phyloP scores from a whole-genome alignment of 148 eudicot genomes.

The Fagopyrum tataricum region DNA sequence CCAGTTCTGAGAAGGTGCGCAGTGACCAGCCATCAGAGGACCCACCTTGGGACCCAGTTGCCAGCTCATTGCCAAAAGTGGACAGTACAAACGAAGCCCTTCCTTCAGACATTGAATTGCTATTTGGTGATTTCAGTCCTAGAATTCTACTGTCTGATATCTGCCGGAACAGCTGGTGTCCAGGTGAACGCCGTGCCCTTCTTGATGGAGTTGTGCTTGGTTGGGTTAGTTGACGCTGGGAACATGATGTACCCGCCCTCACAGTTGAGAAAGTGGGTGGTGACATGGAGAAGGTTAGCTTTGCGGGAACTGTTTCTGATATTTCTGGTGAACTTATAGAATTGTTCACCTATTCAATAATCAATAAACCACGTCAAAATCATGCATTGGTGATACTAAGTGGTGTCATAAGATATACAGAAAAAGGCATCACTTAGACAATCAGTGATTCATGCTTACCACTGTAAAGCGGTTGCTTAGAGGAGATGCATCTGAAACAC shows the following conservation, averaged over 20 bases:
- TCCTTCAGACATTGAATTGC: constrained; percentile 36
- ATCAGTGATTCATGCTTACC: constrained; percentile 20
- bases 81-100: constrained; percentile 38
- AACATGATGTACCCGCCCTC: constrained; percentile 18
- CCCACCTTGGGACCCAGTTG: constrained; percentile 23
- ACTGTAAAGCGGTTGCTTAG: constrained; percentile 24
- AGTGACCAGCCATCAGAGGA: constrained; percentile 47
- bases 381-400: background rate
- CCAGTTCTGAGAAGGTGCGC: constrained; percentile 42
- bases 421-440: background rate
- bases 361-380: constrained; percentile 14
- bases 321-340: constrained; percentile 22
- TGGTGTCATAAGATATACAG: background rate
- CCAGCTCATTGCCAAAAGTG: constrained; percentile 29
- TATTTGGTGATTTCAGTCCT: constrained; percentile 36
- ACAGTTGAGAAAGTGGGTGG: constrained; percentile 30
- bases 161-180: constrained; percentile 39
- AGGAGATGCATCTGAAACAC: constrained; percentile 30
- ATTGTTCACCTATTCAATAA: constrained; percentile 19
- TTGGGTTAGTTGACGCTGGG: constrained; percentile 28
- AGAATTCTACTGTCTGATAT: constrained; percentile 38
- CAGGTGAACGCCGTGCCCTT: constrained; percentile 37
- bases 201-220: constrained; percentile 37
- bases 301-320: constrained; percentile 18
- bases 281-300: constrained; percentile 24